Percentiles rank a stretch among this genome's conserved stretches.
Evolutionary conservation across 2,329 filamentous ascomycete species (phyloP).

Genomic region (Microthyrium microscopicum): DNA sequence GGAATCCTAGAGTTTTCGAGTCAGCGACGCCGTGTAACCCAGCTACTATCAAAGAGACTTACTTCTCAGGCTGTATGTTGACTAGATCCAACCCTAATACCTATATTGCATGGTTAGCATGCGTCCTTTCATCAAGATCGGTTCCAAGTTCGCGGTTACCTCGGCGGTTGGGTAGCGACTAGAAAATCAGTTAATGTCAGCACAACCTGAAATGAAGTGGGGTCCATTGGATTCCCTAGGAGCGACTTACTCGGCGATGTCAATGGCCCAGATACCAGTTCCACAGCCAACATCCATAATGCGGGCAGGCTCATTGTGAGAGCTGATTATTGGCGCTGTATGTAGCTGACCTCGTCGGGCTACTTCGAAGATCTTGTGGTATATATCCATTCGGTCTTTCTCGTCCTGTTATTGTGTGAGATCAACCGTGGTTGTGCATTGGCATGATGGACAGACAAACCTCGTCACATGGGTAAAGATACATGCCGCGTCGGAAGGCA

Average conservation of each 20-base stretch:
- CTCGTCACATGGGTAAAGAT: slow-evolving; percentile 64
- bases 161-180: slow-evolving; percentile 8
- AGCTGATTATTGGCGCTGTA: slow-evolving; percentile 24
- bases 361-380: slow-evolving; percentile 59
- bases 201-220: no score
- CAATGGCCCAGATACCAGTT: slow-evolving; percentile 81
- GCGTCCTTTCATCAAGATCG: slow-evolving; percentile 15
- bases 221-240: neutral
- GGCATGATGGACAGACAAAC: slow-evolving; percentile 25
- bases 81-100: slow-evolving; percentile 46
- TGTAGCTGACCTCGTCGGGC: slow-evolving; percentile 37
- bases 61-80: slow-evolving; percentile 42
- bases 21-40: slow-evolving; percentile 9
- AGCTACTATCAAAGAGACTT: slow-evolving; percentile 19
- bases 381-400: slow-evolving; percentile 63
- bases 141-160: slow-evolving; percentile 7
- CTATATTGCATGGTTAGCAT: slow-evolving; percentile 12
- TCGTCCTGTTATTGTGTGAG: slow-evolving; percentile 49
- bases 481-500: slow-evolving; percentile 49
- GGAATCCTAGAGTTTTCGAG: slow-evolving; percentile 44
- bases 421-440: no score
- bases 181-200: slow-evolving; percentile 2
- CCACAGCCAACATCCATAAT: slow-evolving; percentile 61
- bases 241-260: slow-evolving; percentile 55
- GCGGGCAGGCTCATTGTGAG: slow-evolving; percentile 22